Conservation (phyloP, 768 basidiomycete species). For the Lactarius tabidus region DNA sequence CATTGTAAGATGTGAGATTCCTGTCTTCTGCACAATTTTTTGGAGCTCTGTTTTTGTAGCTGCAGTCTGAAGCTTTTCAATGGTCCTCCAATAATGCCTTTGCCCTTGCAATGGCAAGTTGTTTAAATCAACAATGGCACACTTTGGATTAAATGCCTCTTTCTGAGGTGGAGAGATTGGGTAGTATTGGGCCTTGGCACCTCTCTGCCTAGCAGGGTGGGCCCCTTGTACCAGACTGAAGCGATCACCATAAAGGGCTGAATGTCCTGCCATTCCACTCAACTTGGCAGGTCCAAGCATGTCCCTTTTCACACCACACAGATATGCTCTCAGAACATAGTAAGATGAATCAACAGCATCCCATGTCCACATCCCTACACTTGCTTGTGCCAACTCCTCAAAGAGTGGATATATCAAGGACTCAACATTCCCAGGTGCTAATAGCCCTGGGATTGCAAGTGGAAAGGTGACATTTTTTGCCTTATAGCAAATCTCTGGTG, state of each 20-base stretch:
- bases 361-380: conserved; percentile 1
- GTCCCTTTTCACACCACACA: conserved; percentile 31
- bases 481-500: conserved; percentile 1
- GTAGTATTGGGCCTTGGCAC: conserved; percentile 2
- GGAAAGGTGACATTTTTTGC: background rate
- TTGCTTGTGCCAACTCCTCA: background rate
- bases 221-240: conserved; percentile 25
- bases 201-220: background rate
- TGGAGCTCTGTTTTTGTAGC: too few species aligned
- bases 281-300: conserved; percentile 36
- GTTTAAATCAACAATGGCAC: background rate
- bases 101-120: background rate
- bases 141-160: background rate
- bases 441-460: background rate
- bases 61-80: background rate
- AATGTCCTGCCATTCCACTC: conserved; percentile 4
- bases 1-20: background rate
- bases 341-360: background rate
- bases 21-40: background rate
- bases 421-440: conserved; percentile 1
- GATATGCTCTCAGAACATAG: conserved; percentile 19
- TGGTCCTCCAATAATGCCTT: background rate
- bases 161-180: background rate
- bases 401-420: background rate
- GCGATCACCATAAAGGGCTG: conserved; percentile 30